phyloP scores from a whole-genome alignment of 352 stramenopile genomes.

The Pythium aquatile region DNA sequence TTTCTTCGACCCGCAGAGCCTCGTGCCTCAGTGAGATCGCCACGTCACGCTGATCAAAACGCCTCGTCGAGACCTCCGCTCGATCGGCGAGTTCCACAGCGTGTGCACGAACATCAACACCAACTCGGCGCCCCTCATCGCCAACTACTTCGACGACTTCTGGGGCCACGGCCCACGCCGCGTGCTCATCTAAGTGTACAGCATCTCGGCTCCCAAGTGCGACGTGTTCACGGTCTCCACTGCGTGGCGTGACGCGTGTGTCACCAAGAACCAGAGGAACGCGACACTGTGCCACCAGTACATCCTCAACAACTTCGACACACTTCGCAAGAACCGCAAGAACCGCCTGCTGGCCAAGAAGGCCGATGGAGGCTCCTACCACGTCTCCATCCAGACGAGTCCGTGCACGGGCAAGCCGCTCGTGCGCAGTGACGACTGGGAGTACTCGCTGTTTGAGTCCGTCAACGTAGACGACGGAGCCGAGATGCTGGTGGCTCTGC shows the following conservation, averaged over 20 bases:
- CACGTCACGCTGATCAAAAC: conserved; percentile 25
- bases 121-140: conserved; percentile 24
- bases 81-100: conserved; percentile 27
- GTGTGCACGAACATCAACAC: conserved; percentile 20
- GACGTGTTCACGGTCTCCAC: conserved; percentile 3
- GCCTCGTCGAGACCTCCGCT: conserved; percentile 18
- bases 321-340: conserved; percentile 27
- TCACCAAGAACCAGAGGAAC: conserved; percentile 28
- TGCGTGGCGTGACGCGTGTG: conserved; percentile 26
- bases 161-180: conserved; percentile 29
- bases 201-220: conserved; percentile 35
- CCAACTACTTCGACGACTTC: conserved; percentile 31
- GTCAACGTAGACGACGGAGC: conserved; percentile 35
- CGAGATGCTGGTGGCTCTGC: conserved; percentile 40
- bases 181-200: conserved; percentile 27
- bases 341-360: conserved; percentile 34
- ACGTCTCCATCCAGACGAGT: conserved; percentile 49
- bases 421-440: conserved; percentile 32
- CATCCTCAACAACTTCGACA: conserved; percentile 46
- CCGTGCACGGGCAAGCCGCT: conserved; percentile 39
- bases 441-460: conserved; percentile 44
- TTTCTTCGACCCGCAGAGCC: neutral
- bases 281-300: conserved; percentile 37
- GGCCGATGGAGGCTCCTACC: conserved; percentile 42
- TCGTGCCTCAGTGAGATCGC: conserved; percentile 31